A percentile compares a stretch with the other conserved stretches of the same genome.
Conservation (phyloP, 2,329 filamentous ascomycete genomes). For the Claviceps digitariae region DNA sequence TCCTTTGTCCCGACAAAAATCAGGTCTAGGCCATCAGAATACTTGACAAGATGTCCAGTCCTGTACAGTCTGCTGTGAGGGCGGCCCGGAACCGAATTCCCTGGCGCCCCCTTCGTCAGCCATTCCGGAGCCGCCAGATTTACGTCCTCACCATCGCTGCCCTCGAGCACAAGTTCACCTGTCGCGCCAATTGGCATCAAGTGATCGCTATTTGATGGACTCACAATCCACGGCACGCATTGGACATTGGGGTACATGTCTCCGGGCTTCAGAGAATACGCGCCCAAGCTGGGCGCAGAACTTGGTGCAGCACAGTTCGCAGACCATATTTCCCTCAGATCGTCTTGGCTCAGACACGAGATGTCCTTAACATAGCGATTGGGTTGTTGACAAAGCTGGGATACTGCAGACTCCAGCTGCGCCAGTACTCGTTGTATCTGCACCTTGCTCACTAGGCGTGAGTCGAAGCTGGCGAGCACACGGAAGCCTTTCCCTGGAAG, state of each 20-base stretch:
- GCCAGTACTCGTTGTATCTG: background rate
- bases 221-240: slow-evolving; percentile 16
- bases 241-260: slow-evolving; percentile 11
- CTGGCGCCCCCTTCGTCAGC: slow-evolving; percentile 9
- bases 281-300: slow-evolving; percentile 8
- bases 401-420: slow-evolving; percentile 35
- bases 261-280: slow-evolving; percentile 8
- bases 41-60: slow-evolving; percentile 15
- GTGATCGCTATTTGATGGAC: slow-evolving; percentile 11
- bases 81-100: slow-evolving; percentile 9
- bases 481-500: background rate
- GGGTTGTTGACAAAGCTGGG: slow-evolving; percentile 28
- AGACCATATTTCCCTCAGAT: slow-evolving; percentile 22
- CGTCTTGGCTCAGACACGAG: slow-evolving; percentile 20
- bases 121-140: slow-evolving; percentile 11
- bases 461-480: background rate
- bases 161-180: slow-evolving; percentile 26
- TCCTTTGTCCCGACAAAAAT: slow-evolving; percentile 13
- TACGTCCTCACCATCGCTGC: slow-evolving; percentile 11
- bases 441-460: background rate
- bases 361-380: slow-evolving; percentile 22
- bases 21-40: slow-evolving; percentile 11
- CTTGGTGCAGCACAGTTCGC: slow-evolving; percentile 14
- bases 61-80: slow-evolving; percentile 12
- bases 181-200: slow-evolving; percentile 18